Evolutionary conservation across 192 early-diverging fungal species (phyloP).

Genomic region (Polychytrium aggregatum): DNA sequence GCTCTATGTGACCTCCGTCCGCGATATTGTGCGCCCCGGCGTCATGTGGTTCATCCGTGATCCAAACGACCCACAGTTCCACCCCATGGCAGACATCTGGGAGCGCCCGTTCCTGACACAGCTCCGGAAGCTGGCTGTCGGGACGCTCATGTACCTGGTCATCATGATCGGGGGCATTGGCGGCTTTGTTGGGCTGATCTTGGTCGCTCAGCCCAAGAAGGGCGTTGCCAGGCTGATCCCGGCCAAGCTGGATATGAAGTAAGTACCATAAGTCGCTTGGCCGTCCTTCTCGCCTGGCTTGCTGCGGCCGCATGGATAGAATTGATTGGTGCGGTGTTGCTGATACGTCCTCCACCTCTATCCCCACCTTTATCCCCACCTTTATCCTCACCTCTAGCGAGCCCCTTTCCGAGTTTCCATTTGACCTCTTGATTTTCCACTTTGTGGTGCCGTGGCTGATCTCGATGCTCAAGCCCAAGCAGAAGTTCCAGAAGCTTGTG

Average conservation of each 20-base stretch:
- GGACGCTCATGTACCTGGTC: slow-evolving; percentile 72
- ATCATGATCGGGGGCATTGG: slow-evolving; percentile 71
- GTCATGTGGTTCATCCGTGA: slow-evolving; percentile 98
- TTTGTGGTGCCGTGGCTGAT: slow-evolving; percentile 61
- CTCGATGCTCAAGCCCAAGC: slow-evolving; percentile 45
- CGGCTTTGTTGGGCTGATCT: slow-evolving; percentile 24
- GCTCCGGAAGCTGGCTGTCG: slow-evolving; percentile 70
- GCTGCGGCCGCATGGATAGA: too few relatives aligned
- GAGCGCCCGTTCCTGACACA: slow-evolving; percentile 65
- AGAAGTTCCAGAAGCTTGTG: slow-evolving; percentile 41
- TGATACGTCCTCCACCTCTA: too few relatives aligned
- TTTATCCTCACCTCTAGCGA: slow-evolving; percentile 44
- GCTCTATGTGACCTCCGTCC: slow-evolving; percentile 66
- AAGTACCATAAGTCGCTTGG: slow-evolving; percentile 20
- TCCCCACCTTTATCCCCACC: too few relatives aligned
- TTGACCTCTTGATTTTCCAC: slow-evolving; percentile 63
- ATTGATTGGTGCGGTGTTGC: too few relatives aligned
- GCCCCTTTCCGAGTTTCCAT: slow-evolving; percentile 62
- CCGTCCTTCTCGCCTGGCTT: too few relatives aligned
- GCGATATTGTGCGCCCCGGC: slow-evolving; percentile 78
- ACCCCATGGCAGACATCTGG: slow-evolving; percentile 87
- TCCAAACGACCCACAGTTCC: slow-evolving; percentile 89
- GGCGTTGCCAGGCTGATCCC: slow-evolving; percentile 38
- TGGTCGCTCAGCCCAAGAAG: slow-evolving; percentile 6
- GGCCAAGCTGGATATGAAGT: slow-evolving; percentile 53